Percentiles rank a stretch among this genome's conserved stretches.
Conservation (phyloP, 176 grass and related monocot genomes). For the Tillandsia fasciculata region DNA sequence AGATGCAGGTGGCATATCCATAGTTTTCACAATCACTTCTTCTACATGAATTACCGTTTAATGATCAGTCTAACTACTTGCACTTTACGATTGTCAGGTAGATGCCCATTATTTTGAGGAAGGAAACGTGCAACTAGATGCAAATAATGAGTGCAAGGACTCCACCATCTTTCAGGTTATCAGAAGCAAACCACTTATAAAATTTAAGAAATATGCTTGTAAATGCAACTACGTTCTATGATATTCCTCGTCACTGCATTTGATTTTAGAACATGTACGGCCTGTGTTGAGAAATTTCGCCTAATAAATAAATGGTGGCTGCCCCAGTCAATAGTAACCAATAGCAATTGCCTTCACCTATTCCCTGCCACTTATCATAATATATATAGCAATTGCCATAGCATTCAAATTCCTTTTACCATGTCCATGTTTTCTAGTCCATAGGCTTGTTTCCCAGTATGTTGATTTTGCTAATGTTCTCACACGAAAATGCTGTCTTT, state of each 20-base stretch:
- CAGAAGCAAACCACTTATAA: constrained; percentile 5
- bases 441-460: too few species aligned
- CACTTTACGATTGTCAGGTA: constrained; percentile 42
- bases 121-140: constrained; percentile 97
- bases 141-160: constrained; percentile 74
- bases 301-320: too few species aligned
- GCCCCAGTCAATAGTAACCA: too few species aligned
- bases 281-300: too few species aligned
- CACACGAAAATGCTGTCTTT: constrained; percentile 17
- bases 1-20: constrained; percentile 62
- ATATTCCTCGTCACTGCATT: too few species aligned
- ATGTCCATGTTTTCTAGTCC: background rate
- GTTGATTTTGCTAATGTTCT: background rate
- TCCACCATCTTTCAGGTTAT: constrained; percentile 75
- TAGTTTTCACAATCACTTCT: background rate
- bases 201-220: background rate
- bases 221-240: too few species aligned
- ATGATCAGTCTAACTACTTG: background rate
- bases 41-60: constrained; percentile 2
- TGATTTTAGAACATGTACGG: too few species aligned
- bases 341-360: too few species aligned
- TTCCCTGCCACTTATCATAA: too few species aligned
- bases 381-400: too few species aligned
- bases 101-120: constrained; percentile 99
- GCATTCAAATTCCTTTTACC: background rate